Base-by-base conservation (phyloP, 2,329 filamentous ascomycete genomes). In the Curvularia eragrostidis region DNA sequence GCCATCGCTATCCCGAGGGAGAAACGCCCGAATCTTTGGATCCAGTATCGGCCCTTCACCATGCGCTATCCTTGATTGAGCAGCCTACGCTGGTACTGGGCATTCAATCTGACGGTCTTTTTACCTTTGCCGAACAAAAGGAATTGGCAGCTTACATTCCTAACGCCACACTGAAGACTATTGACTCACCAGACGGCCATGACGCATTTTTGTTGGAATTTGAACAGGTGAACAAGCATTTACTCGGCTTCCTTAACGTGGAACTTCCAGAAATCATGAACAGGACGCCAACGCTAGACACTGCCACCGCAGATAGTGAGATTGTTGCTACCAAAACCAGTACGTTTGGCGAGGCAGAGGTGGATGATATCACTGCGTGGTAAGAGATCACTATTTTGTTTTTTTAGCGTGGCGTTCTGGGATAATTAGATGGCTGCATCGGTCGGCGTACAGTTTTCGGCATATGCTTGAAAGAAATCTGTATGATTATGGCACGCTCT, bases 191-290 rank as follows among this genome's bases (percentile, higher is more conserved):
- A 0, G 95, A 99, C 74, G 95, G 95, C 1, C 95, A 99, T 70
- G 95, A 99, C 77, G 95, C 95, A 0, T 99, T 99, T 77, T 78
- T 99, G 70, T 80, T 99, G 53, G 94, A 99, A 77, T 99, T 99
- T 72, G 92, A 97, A 80, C 94, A 98, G 79, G 95, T 98, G 58
- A 99, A 99, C 78, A 84, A 82, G 30, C 91, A 97, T 73, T 87
- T 97, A 48, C 79, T 97, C 18, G 86, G 85, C 2, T 99, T 99
- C 74, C 82, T 99, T 76, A 85, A 88, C 57, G 88, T 94, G 68
- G 87, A 90, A 2, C 77, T 99, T 28, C 91, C 93, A 0, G 91
- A 97, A 65, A 94, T 99, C 63, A 97, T 98, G 93, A 80, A 55
- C 75, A 81, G 62, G 63, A 79, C 61, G 63, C 81, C 74, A 59